A percentile compares a stretch with the other conserved stretches of the same genome.
Evolutionary conservation across 805 yeast genomes (phyloP).

Genomic region (Ogataea nakhonphanomensis): DNA sequence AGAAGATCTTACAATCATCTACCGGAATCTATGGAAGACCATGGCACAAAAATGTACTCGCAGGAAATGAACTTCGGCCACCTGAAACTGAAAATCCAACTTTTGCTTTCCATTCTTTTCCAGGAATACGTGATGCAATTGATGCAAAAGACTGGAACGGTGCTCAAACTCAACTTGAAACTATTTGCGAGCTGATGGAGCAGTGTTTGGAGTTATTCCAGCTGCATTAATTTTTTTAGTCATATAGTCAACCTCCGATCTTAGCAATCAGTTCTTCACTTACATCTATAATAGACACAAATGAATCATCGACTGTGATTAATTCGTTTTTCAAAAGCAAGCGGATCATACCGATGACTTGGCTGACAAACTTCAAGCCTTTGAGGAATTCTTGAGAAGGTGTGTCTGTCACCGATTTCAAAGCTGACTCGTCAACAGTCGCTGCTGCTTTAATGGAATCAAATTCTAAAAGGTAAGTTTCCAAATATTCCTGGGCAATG

Average conservation of each 20-base stretch:
- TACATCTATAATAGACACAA: constrained; percentile 8
- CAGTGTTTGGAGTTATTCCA: constrained; percentile 25
- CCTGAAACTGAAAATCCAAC: constrained; percentile 40
- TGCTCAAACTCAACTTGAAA: constrained; percentile 54
- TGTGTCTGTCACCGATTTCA: constrained; percentile 18
- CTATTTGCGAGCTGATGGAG: constrained; percentile 36
- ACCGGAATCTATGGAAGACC: constrained; percentile 48
- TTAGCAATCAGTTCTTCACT: constrained; percentile 14
- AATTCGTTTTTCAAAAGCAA: constrained; percentile 17
- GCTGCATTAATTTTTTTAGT: not conserved
- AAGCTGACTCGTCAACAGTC: constrained; percentile 16
- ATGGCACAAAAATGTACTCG: constrained; percentile 64
- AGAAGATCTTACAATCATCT: constrained; percentile 46
- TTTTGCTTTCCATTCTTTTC: constrained; percentile 64
- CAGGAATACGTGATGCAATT: constrained; percentile 69
- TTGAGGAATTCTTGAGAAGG: constrained; percentile 21
- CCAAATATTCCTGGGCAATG: constrained; percentile 51
- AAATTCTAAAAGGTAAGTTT: constrained; percentile 23
- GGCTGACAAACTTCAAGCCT: constrained; percentile 25
- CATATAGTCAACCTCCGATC: not conserved
- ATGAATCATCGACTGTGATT: constrained; percentile 13
- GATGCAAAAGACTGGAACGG: constrained; percentile 43
- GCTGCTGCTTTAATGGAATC: constrained; percentile 14
- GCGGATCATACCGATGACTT: constrained; percentile 23
- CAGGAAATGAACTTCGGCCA: constrained; percentile 64